Evolutionary conservation across 495 filamentous ascomycete species (phyloP), one percentile per base, ranked within the genome.

Genomic region (Penicillium paxilli): DNA sequence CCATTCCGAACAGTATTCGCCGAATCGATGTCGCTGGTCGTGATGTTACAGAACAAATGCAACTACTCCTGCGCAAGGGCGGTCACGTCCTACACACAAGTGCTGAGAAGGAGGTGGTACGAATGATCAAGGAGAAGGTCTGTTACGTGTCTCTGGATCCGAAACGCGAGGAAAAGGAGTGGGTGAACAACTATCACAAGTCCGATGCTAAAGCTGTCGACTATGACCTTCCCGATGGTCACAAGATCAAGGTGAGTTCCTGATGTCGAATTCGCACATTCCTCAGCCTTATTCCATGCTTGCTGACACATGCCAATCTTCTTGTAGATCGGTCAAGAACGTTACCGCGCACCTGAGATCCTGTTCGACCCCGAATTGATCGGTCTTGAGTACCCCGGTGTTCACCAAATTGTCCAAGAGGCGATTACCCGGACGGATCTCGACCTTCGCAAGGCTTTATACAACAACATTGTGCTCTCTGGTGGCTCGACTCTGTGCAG

Each of bases 361-460:
- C 85, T 99, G 17, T 99, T 99, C 77, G 90, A 98, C 63, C 94
- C 94, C 10, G 95, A 96, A 64, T 83, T 98, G 52, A 96, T 98
- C 59, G 94, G 94, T 7, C 86, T 96, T 45, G 94, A 99, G 75
- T 99, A 96, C 70, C 92, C 92, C 3, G 94, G 94, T 47, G 87
- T 99, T 56, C 94, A 98, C 67, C 92, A 98, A 71, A 96, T 98
- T 52, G 92, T 98, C 3, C 91, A 96, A 49, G 95, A 98, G 67
- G 84, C 94, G 23, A 98, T 99, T 66, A 92, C 87, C 66, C 85
- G 94, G 53, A 97, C 94, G n/a, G 94, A 99, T 71, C 84, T 99
- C 59, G 94, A 99, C 71, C 82, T 99, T 41, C 88, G 94, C 44
- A 98, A 97, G 69, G 82, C 90, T 14, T 75, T 99, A 23, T 99